Conservation (phyloP, 1,284 basidiomycete species). For the Melampsora americana region DNA sequence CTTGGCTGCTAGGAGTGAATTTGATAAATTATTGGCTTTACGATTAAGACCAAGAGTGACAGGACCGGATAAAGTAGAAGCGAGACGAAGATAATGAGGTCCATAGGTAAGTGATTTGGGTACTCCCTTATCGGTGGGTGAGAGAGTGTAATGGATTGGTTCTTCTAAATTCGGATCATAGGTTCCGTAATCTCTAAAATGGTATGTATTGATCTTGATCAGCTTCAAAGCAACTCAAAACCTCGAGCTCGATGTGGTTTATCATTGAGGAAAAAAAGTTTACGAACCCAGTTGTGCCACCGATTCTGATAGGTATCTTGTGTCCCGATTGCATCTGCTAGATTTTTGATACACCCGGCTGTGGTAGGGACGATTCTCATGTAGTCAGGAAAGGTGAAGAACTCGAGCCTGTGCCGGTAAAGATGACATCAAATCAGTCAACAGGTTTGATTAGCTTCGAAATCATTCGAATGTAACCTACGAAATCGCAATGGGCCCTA, state of each 20-base stretch:
- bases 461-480: not conserved
- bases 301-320: conserved; percentile 8
- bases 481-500: conserved; percentile 9
- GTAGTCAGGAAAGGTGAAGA: conserved; percentile 27
- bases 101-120: conserved; percentile 17
- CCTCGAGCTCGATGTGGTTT: no score
- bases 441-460: not conserved
- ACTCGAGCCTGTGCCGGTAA: not conserved
- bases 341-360: conserved; percentile 10
- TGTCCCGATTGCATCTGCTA: conserved; percentile 1
- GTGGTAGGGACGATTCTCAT: conserved; percentile 6
- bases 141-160: not conserved
- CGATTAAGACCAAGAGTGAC: conserved; percentile 23
- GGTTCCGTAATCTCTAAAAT: conserved; percentile 5
- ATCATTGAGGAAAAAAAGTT: no score
- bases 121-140: not conserved
- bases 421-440: not conserved
- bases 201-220: not conserved
- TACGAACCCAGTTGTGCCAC: conserved; percentile 24
- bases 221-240: not conserved
- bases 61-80: not conserved
- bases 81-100: conserved; percentile 4
- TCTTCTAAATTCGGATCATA: conserved; percentile 8
- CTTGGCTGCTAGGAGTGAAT: not conserved
- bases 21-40: not conserved